These are phyloP conservation scores for Yarrowia sp. DNA, from an alignment of 805 yeast species.

Conservation along the genomic window DNA sequence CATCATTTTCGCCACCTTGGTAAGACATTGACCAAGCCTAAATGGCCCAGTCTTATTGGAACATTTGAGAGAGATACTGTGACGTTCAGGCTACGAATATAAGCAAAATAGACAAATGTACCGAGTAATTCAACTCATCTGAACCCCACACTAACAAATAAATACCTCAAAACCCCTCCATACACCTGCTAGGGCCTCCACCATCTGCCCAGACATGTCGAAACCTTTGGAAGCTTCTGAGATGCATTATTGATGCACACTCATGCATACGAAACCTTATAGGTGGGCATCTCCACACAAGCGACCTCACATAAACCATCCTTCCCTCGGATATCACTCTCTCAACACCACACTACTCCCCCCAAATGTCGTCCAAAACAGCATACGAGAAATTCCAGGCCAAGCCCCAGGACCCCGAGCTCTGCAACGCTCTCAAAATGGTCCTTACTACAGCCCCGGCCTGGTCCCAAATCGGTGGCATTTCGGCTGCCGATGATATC, in stretches of 20 bases:
- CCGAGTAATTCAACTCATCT: too few species aligned
- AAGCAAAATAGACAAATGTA: too few species aligned
- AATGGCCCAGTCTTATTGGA: too few species aligned
- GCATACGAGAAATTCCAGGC: background rate
- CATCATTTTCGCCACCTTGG: background rate
- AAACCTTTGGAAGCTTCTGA: conserved; percentile 18
- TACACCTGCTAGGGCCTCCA: too few species aligned
- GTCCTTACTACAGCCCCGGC: background rate
- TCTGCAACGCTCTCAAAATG: conserved; percentile 9
- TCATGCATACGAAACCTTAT: conserved; percentile 1
- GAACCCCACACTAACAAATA: too few species aligned
- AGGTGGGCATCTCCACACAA: background rate
- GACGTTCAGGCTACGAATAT: too few species aligned
- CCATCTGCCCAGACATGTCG: conserved; percentile 12
- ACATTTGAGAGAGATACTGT: background rate
- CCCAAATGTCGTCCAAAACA: background rate
- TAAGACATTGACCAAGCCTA: background rate
- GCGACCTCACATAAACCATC: background rate
- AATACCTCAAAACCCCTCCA: background rate
- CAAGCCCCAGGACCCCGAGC: background rate
- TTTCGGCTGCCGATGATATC: background rate
- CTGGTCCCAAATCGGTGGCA: conserved; percentile 14
- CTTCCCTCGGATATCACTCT: background rate
- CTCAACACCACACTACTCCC: background rate
- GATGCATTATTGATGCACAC: background rate